Conservation (phyloP, 176 grass and related monocot species). For the Saccharum spontaneum region DNA sequence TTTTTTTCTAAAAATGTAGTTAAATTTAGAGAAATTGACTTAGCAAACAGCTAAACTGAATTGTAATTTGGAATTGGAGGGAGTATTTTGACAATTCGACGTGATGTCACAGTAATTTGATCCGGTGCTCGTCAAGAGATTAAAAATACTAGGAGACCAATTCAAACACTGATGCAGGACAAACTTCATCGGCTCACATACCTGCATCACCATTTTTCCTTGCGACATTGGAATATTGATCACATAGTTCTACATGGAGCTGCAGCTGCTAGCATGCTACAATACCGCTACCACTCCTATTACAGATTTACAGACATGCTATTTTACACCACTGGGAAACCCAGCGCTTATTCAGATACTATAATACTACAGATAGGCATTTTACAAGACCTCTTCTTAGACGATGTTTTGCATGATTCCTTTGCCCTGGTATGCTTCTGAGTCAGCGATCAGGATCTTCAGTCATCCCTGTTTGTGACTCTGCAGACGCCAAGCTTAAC, state of each 20-base stretch:
- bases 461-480: background rate
- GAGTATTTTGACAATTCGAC: background rate
- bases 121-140: background rate
- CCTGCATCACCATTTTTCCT: background rate
- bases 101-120: background rate
- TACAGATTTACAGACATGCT: background rate
- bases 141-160: background rate
- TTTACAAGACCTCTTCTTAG: background rate
- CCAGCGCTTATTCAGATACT: background rate
- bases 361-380: background rate
- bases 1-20: background rate
- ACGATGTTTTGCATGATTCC: background rate
- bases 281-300: background rate
- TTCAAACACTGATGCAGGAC: background rate
- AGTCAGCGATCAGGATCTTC: background rate
- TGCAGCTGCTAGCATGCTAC: background rate
- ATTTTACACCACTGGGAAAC: background rate
- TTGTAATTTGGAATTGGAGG: background rate
- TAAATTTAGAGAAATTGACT: background rate
- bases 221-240: background rate
- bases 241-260: background rate
- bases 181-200: background rate
- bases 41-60: background rate
- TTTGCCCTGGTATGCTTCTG: background rate
- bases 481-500: background rate